A percentile compares a stretch with the other conserved stretches of the same genome.
These are phyloP conservation scores for Xylariaceae sp. DNA, from an alignment of 2,329 filamentous ascomycete species.

Conservation along the genomic window DNA sequence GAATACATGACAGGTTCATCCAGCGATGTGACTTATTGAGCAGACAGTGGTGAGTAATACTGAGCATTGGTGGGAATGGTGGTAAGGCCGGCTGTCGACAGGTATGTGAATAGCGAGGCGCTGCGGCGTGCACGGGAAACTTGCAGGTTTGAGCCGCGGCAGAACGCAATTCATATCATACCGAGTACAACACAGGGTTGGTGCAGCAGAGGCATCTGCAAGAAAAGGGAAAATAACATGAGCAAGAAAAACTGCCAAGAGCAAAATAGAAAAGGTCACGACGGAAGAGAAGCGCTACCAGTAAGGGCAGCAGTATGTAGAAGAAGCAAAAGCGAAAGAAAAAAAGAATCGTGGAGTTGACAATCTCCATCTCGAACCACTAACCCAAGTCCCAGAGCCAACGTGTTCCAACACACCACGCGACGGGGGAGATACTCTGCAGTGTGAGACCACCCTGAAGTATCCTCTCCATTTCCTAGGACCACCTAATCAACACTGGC, in stretches of 20 bases:
- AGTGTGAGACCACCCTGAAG: conserved; percentile 68
- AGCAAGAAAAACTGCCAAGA: background rate
- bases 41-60: too few relatives aligned
- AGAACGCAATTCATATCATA: too few relatives aligned
- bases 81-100: too few relatives aligned
- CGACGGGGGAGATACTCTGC: conserved; percentile 65
- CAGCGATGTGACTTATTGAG: too few relatives aligned
- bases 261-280: conserved; percentile 1
- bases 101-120: too few relatives aligned
- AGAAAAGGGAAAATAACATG: too few relatives aligned
- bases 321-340: conserved; percentile 5
- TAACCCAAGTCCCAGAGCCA: conserved; percentile 52
- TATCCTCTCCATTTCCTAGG: conserved; percentile 62
- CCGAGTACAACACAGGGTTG: too few relatives aligned
- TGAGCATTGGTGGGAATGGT: too few relatives aligned
- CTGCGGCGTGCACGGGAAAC: too few relatives aligned
- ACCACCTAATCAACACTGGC: conserved; percentile 55
- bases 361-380: conserved; percentile 46
- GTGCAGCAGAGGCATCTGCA: too few relatives aligned
- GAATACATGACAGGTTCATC: too few relatives aligned
- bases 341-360: conserved; percentile 37
- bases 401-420: conserved; percentile 64
- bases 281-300: conserved; percentile 14
- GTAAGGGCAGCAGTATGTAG: background rate
- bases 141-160: too few relatives aligned